Percentiles rank a stretch among this genome's conserved stretches.
These are phyloP conservation scores for Globisporangium parvum DNA, from an alignment of 352 stramenopile genomes.

Conservation along the genomic window DNA sequence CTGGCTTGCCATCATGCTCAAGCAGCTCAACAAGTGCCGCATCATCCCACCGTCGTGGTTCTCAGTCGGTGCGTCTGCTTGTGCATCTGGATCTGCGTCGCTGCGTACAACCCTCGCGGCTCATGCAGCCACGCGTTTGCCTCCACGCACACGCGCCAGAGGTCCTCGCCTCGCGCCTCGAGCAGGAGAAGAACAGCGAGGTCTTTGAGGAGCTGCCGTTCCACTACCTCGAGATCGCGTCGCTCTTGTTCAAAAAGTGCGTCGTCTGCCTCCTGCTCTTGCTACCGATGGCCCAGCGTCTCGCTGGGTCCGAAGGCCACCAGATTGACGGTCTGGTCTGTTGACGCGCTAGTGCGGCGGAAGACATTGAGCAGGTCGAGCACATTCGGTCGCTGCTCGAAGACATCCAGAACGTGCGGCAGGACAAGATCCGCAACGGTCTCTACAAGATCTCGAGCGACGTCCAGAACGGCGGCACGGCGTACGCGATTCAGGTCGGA, in stretches of 20 bases:
- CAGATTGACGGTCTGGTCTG: no score
- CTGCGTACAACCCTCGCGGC: background rate
- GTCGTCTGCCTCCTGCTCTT: conserved; percentile 7
- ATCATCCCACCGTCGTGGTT: conserved; percentile 81
- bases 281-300: no score
- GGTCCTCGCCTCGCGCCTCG: conserved; percentile 44
- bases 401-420: conserved; percentile 85
- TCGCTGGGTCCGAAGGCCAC: no score
- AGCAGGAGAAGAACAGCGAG: conserved; percentile 69
- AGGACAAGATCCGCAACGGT: conserved; percentile 88
- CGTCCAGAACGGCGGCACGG: conserved; percentile 63
- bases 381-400: conserved; percentile 77
- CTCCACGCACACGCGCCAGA: conserved; percentile 21
- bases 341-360: conserved; percentile 39
- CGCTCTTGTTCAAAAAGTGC: conserved; percentile 80
- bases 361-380: conserved; percentile 82
- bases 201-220: conserved; percentile 79
- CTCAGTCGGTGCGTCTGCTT: conserved; percentile 40
- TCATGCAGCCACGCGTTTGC: background rate
- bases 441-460: conserved; percentile 75
- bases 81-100: background rate
- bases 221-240: conserved; percentile 85
- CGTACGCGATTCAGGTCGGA: conserved; percentile 59
- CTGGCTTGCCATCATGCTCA: conserved; percentile 88
- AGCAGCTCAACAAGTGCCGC: conserved; percentile 84